Percentiles rank a stretch among this genome's conserved stretches.
phyloP scores from a whole-genome alignment of 805 yeast genomes.

The Metschnikowia drakensbergensis region DNA sequence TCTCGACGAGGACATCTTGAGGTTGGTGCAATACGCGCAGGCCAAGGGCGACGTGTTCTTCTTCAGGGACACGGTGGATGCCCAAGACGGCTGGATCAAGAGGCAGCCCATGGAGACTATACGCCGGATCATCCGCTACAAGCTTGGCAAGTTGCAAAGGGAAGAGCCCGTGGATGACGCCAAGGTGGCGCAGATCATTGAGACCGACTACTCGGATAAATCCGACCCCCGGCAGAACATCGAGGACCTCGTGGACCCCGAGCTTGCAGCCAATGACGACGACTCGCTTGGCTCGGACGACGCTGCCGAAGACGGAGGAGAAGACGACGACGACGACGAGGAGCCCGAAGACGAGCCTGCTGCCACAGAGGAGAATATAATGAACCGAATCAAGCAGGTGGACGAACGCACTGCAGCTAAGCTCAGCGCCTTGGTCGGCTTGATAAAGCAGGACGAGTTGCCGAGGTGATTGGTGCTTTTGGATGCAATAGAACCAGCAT shows the following conservation, averaged over 20 bases:
- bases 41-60: constrained; percentile 35
- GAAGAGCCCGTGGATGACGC: constrained; percentile 43
- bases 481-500: too few relatives aligned
- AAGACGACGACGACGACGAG: constrained; percentile 23
- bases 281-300: constrained; percentile 8
- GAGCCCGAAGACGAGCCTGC: constrained; percentile 10
- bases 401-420: constrained; percentile 35
- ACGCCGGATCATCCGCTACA: constrained; percentile 68
- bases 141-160: constrained; percentile 57
- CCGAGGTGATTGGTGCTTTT: too few relatives aligned
- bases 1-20: constrained; percentile 55
- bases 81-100: constrained; percentile 78
- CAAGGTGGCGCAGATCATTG: constrained; percentile 42
- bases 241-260: constrained; percentile 9
- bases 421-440: constrained; percentile 30
- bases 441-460: constrained; percentile 33
- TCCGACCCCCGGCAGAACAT: constrained; percentile 7
- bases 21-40: constrained; percentile 35
- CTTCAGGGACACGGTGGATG: constrained; percentile 34
- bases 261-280: constrained; percentile 11
- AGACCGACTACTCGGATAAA: constrained; percentile 31
- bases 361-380: constrained; percentile 18
- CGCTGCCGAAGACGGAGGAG: constrained; percentile 23
- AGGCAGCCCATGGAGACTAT: constrained; percentile 58
- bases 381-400: constrained; percentile 33